Base-by-base conservation (phyloP, 2,329 filamentous ascomycete genomes). In the Ceratocystis cacaofunesta region DNA sequence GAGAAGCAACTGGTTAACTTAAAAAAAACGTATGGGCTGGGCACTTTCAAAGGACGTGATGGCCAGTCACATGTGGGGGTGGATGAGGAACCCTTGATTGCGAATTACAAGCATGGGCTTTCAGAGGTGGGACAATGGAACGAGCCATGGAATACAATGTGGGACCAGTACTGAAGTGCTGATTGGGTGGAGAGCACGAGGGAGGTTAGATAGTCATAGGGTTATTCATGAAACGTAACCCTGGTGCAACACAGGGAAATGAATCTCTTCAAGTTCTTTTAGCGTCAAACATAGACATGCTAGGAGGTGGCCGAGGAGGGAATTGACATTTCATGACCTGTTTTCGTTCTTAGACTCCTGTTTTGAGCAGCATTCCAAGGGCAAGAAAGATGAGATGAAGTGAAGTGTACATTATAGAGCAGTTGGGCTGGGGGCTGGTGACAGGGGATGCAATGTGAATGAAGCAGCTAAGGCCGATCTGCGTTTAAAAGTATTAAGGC, bases 1-100 rank as follows among this genome's bases (percentile, higher is more conserved):
- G 82, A 81, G 69, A 74, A 74, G 65, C 78, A 79, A 72, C 77
- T 92, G 44, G 82, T 83, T 68, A 75, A 73, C 8, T 74, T 82
- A n/a, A 80, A 81, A 46, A 86, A 87, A 76, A 85, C 78, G 50
- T 92, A 92, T 73, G 88, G 86, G 1, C 74, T 92, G 43, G 89
- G 89, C 0, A 91, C 88, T 88, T 91, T 91, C 71, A 76, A 77
- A 50, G 89, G 89, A 0, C 77, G 88, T 19, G 89, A 92, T 73
- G 85, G 85, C 2, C 80, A 86, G 73, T 82, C 82, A 68, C 89
- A 92, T 76, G 87, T 87, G 71, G 89, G 88, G 12, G 82, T 92
- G 66, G 89, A 92, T 71, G 80, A 90, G 75, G 88, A 92, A 76
- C 85, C 88, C 72, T 76, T 92, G 70, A 76, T 80, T 68, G 81